Evolutionary conservation across 2,329 filamentous ascomycete species (phyloP), one percentile per base, ranked within the genome.

Genomic region (Elsinoe necatrix): DNA sequence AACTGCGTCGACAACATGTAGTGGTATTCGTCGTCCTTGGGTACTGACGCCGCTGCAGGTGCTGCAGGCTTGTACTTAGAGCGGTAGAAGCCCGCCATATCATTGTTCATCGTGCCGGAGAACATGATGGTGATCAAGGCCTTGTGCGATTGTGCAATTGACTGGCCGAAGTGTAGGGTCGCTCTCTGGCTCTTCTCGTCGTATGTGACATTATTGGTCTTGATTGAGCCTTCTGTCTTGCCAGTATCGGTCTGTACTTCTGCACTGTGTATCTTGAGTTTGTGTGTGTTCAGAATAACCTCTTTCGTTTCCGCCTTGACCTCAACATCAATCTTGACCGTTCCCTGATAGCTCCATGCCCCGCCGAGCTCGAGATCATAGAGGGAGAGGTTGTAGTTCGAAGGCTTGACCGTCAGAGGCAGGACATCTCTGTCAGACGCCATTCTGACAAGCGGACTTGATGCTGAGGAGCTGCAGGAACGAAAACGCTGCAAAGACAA

Each of bases 1-100:
- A 98, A 98, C 70, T 98, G 93, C 50, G 93, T 98, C 76, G 89
- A 95, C 72, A 95, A 83, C 80, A 77, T 85, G 80, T 73, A 83
- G 68, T 83, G 76, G 64, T 80, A 76, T 56, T 83, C 80, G 48
- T 75, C 77, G 58, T 83, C 89, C 67, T 79, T 86, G 25, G 90
- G 87, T 1, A 95, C 90, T 11, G 88, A 90, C 41, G 84, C 75
- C 48, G 87, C 80, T 5, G 90, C 81, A 31, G 86, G 76, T 37
- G 80, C 83, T 55, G 80, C 74, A 16, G 91, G 89, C 77, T 89
- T 95, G 74, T 98, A 98, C 75, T 93, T 90, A 67, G 88, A 91
- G 62, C 90, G 84, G 73, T 93, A 95, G 77, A 95, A 95, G 39
- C 91, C 90, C 58, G 88, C 86, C 89, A 95, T 95, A 68, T 89